Evolutionary conservation across 2,329 filamentous ascomycete genomes (phyloP).

Genomic region (Nothopassalora personata): DNA sequence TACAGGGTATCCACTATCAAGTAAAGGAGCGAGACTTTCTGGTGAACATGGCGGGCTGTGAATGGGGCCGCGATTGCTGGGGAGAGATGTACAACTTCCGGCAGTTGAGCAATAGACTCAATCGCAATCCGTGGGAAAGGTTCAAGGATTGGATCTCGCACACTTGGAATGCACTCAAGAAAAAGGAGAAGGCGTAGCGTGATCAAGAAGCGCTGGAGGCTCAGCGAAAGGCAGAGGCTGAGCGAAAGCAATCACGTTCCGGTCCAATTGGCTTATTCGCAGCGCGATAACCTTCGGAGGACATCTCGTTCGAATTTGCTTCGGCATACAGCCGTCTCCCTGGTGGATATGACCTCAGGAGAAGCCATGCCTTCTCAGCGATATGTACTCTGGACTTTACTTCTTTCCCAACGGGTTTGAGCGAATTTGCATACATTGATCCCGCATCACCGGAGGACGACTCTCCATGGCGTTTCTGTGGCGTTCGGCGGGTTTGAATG

Average conservation of each 20-base stretch:
- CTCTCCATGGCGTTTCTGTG: neutral
- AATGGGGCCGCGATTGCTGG: conserved; percentile 97
- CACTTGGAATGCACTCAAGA: conserved; percentile 27
- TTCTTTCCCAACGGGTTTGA: neutral
- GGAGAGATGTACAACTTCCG: conserved; percentile 95
- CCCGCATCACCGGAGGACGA: neutral
- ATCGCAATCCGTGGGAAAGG: conserved; percentile 74
- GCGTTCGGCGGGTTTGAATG: neutral
- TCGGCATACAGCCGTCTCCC: neutral
- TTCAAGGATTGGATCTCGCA: conserved; percentile 46
- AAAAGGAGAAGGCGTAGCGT: conserved; percentile 19
- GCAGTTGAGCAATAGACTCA: conserved; percentile 83
- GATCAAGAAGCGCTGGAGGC: conserved; percentile 12
- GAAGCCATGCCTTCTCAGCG: neutral
- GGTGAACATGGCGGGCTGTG: conserved; percentile 97
- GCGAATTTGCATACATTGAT: neutral
- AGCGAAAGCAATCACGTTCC: conserved; percentile 1
- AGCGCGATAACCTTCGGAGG: neutral
- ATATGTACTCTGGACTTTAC: neutral
- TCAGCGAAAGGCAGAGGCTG: conserved; percentile 9
- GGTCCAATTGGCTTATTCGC: neutral
- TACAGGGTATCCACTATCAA: conserved; percentile 68
- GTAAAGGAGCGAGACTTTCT: conserved; percentile 82
- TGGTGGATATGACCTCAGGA: neutral
- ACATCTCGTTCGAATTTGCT: neutral